Base-by-base conservation (phyloP, 2,329 filamentous ascomycete genomes). In the Tolypocladium sp. region DNA sequence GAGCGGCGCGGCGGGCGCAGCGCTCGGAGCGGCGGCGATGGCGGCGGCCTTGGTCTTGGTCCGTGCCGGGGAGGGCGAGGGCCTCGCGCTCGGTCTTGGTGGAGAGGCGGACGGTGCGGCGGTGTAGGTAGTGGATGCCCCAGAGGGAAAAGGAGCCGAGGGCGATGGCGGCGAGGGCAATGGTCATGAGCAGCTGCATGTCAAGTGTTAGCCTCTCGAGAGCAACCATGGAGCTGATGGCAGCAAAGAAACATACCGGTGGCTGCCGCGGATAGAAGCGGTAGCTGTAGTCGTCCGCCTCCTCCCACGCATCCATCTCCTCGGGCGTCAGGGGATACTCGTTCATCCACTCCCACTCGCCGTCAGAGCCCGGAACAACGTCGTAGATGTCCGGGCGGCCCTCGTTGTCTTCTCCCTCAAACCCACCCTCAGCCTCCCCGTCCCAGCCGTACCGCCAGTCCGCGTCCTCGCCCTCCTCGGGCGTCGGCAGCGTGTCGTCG, bases 21-120 rank as follows among this genome's bases (percentile, higher is more conserved):
- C 70, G 69, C 56, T 70, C 65, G 15, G 61, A 58, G n/a, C 65
- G 64, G 40, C 67, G 60, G 57, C 63, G 64, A 38, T 59, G 68
- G 55, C 65, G 63, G 53, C 65, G 63, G 3, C 9, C n/a, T 38
- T 22, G 33, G n/a, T 9, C 22, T 3, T 40, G n/a, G 3, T 37
- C 35, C 5, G 15, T 13, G 20, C 12, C n/a, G 25, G n/a, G 8
- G 20, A n/a, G 9, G 44, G 22, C 3, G 22, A 17, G 12, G 2
- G 12, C 13, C 13, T 20, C 44, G 44, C 13, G 25, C 5, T 17
- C 25, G 5, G 20, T 41, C 35, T 49, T 57, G 30, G 63, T 60
- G 51, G 57, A 61, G 17, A 63, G 60, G 44, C 59, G 60, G 41
- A 58, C 57, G 53, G 62, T 59, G 55, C 62, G 65, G 59, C 64